Evolutionary conservation across 2,329 filamentous ascomycete genomes (phyloP).

Genomic region (Colletotrichum zoysiae): DNA sequence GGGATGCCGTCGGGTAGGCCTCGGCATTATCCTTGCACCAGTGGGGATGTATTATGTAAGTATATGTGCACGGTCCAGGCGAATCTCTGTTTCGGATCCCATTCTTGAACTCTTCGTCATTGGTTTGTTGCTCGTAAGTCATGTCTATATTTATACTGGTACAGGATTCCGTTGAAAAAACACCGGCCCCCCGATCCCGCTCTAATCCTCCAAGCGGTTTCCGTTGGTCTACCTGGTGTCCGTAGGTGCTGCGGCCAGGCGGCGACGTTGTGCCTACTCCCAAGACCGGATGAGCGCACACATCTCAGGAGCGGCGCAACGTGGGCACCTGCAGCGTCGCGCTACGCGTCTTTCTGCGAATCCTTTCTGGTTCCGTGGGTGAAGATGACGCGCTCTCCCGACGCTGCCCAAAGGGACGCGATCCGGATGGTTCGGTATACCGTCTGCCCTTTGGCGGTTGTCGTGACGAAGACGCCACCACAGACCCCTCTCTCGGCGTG

Average conservation of each 20-base stretch:
- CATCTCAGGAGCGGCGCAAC: not conserved
- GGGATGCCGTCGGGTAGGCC: conserved; percentile 34
- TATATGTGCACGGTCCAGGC: not conserved
- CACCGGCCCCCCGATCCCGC: not conserved
- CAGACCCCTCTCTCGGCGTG: not conserved
- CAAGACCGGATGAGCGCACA: too few relatives aligned
- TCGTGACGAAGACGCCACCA: not conserved
- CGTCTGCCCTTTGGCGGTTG: not conserved
- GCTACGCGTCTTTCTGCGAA: not conserved
- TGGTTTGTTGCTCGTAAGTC: not conserved
- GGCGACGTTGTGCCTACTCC: not conserved
- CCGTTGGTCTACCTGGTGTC: not conserved
- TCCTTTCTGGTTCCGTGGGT: not conserved
- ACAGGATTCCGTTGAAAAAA: not conserved
- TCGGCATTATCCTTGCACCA: conserved; percentile 31
- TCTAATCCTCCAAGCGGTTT: not conserved
- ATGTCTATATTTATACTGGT: not conserved
- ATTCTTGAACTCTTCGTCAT: not conserved
- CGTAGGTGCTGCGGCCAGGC: not conserved
- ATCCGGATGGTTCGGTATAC: conserved; percentile 1
- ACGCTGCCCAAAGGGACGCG: not conserved
- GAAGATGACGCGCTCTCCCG: not conserved
- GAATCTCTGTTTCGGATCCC: not conserved
- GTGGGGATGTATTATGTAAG: conserved; percentile 16
- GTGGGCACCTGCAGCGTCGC: conserved; percentile 11